These are phyloP conservation scores for Priceomyces fermenticarens DNA, from an alignment of 805 yeast species.

Conservation along the genomic window DNA sequence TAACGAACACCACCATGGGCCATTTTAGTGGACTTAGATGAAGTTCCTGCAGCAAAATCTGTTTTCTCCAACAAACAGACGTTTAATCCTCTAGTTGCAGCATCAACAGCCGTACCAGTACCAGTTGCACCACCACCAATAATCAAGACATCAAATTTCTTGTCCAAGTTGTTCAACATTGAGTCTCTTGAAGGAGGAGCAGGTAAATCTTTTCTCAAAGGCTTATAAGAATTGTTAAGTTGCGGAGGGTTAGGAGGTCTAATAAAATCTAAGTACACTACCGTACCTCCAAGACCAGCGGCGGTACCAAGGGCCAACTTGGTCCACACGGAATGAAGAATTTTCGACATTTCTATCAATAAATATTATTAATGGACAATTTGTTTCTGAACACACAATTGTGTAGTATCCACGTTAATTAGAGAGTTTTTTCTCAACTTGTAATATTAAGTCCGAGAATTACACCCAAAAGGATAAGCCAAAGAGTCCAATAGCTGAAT, in stretches of 20 bases:
- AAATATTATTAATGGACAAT: background rate
- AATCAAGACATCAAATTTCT: slow-evolving; percentile 74
- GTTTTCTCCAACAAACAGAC: slow-evolving; percentile 83
- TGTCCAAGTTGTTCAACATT: slow-evolving; percentile 46
- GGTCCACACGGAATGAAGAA: slow-evolving; percentile 23
- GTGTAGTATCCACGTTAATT: background rate
- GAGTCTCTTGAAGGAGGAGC: slow-evolving; percentile 58
- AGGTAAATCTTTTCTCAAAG: slow-evolving; percentile 43
- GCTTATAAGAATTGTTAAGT: slow-evolving; percentile 30
- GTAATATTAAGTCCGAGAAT: too few species aligned
- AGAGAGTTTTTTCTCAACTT: background rate
- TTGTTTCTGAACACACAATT: background rate
- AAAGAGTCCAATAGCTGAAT: too few species aligned
- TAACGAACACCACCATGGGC: slow-evolving; percentile 98
- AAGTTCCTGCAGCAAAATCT: slow-evolving; percentile 91
- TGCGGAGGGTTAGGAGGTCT: slow-evolving; percentile 28
- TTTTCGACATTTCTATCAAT: slow-evolving; percentile 13
- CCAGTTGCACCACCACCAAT: slow-evolving; percentile 98
- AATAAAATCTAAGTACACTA: slow-evolving; percentile 40
- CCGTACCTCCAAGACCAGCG: slow-evolving; percentile 33
- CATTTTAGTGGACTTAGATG: slow-evolving; percentile 91
- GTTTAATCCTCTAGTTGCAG: slow-evolving; percentile 83
- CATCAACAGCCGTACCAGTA: slow-evolving; percentile 89
- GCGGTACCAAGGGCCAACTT: slow-evolving; percentile 30
- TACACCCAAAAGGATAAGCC: too few species aligned